These are phyloP conservation scores for Chimonanthus salicifolius DNA, from an alignment of 164 flowering plant genomes.

Conservation along the genomic window DNA sequence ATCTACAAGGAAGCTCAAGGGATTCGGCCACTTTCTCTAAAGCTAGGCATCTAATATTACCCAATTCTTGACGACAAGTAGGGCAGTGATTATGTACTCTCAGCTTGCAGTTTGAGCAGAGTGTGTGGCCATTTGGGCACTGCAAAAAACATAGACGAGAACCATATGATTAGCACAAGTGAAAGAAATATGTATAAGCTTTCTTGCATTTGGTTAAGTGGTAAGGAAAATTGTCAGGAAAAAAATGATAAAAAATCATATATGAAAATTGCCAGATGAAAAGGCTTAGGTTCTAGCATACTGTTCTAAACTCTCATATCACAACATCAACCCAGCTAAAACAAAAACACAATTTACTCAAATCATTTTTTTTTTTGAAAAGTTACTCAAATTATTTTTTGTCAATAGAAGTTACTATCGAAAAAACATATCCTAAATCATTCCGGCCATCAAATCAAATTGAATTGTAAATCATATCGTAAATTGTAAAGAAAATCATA, in stretches of 20 bases:
- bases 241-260: not conserved
- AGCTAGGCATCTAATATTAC: conserved; percentile 66
- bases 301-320: no score
- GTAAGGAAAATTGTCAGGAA: not conserved
- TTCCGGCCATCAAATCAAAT: no score
- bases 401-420: no score
- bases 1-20: conserved; percentile 60
- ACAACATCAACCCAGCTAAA: no score
- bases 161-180: conserved; percentile 12
- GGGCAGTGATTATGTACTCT: conserved; percentile 59
- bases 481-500: no score
- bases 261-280: not conserved
- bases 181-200: not conserved
- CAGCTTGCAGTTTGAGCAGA: conserved; percentile 54
- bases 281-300: no score
- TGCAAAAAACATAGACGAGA: conserved; percentile 14
- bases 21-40: conserved; percentile 71
- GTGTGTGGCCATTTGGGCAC: conserved; percentile 76
- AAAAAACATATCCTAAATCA: no score
- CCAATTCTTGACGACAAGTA: conserved; percentile 64
- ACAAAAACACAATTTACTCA: no score
- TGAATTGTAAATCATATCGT: no score
- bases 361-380: no score
- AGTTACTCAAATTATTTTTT: no score
- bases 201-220: not conserved